Conservation (phyloP, 257 asterid genomes). For the Gentiana macrophylla region DNA sequence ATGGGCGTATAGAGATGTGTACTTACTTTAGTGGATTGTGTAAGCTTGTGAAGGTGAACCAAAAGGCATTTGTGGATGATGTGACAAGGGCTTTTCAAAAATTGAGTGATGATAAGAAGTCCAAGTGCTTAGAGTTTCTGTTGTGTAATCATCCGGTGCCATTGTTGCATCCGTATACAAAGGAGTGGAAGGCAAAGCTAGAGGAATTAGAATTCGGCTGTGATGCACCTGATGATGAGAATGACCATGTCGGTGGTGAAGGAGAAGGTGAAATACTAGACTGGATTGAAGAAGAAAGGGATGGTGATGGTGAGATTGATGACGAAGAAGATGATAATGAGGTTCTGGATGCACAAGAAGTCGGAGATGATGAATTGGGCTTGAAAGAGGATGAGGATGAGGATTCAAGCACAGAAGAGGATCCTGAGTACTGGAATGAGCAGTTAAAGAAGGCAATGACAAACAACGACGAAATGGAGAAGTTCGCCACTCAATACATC, state of each 20-base stretch:
- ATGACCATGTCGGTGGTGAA: slow-evolving; percentile 13
- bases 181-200: slow-evolving; percentile 87
- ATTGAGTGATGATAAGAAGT: slow-evolving; percentile 67
- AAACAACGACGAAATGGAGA: slow-evolving; percentile 80
- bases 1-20: slow-evolving; percentile 61
- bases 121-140: slow-evolving; percentile 68
- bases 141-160: slow-evolving; percentile 60
- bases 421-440: slow-evolving; percentile 59
- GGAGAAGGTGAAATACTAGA: slow-evolving; percentile 49
- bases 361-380: slow-evolving; percentile 49
- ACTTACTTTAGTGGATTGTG: slow-evolving; percentile 90
- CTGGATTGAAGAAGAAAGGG: slow-evolving; percentile 81
- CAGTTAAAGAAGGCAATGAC: slow-evolving; percentile 73
- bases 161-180: slow-evolving; percentile 77
- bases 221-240: slow-evolving; percentile 82
- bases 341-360: slow-evolving; percentile 30
- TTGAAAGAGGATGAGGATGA: slow-evolving; percentile 45
- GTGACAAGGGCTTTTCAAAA: slow-evolving; percentile 70
- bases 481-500: slow-evolving; percentile 45
- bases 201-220: slow-evolving; percentile 98
- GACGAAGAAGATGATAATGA: slow-evolving; percentile 28
- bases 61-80: slow-evolving; percentile 87
- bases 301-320: slow-evolving; percentile 22
- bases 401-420: slow-evolving; percentile 41
- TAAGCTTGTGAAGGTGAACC: slow-evolving; percentile 66